Evolutionary conservation across 2,329 filamentous ascomycete species (phyloP), one percentile per base, ranked within the genome.

Genomic region (Davidsoniella neocaledoniae): DNA sequence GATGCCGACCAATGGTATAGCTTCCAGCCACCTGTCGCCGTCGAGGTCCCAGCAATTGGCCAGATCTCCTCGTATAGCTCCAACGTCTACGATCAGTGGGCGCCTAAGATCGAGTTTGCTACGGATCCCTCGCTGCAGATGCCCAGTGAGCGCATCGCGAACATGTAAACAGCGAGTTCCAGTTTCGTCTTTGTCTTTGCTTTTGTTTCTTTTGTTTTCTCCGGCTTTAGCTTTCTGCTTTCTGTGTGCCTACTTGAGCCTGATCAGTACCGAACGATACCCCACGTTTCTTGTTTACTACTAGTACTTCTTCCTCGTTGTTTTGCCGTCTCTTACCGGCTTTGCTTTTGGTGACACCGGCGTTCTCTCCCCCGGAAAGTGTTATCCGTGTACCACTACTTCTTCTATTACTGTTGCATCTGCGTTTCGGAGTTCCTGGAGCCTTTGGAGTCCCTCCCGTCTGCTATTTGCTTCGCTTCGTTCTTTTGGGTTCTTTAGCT

Each of bases 91-190:
- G 71, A 74, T 55, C 62, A 71, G 1, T 79, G 74, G 68, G 62
- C 58, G 12, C 66, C 68, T 40, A 79, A 79, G 63, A 62, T 74
- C 21, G 75, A 78, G 55, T 76, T 69, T 51, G 48, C 48, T 42
- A 73, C 74, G 39, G 74, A 78, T 54, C 67, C 71, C 17, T 66
- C 69, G 8, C 69, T 78, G 63, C 74, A 76, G 60, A 67, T 79
- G 61, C 76, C 76, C 9, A 77, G 73, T 58, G 71, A 68, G 40
- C 66, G 76, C 46, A 70, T 79, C 54, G 73, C 76, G 55, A 71
- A 64, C 53, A 66, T 79, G 63, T 78, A 63, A 67, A 52, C 23
- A 41, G 45, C 14, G 19, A 19, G 21, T 43, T 50, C 43, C 21
- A 42, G 49, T 45, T 53, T 51, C 21, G 42, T 49, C 36, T 16